phyloP scores from a whole-genome alignment of 768 basidiomycete species.

The Termitomyces bulborhizus region DNA sequence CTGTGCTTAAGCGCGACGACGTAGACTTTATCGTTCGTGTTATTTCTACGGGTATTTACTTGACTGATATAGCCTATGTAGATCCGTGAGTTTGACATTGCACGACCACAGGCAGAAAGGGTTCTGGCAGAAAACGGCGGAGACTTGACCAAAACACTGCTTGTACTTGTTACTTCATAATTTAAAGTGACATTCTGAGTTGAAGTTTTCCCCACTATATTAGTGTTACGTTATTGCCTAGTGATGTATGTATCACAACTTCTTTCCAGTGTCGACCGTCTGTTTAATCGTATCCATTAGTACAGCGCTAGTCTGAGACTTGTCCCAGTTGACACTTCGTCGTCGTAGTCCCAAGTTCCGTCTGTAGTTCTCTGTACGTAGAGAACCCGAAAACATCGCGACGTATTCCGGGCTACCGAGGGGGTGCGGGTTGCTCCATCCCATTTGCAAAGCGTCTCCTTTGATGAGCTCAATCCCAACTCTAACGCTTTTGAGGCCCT shows the following conservation, averaged over 20 bases:
- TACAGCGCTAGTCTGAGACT: too few relatives aligned
- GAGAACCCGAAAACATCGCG: constrained; percentile 7
- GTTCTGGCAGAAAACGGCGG: constrained; percentile 46
- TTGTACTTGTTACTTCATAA: constrained; percentile 27
- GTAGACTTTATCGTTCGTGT: constrained; percentile 55
- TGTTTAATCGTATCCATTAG: too few relatives aligned
- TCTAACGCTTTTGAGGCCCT: constrained; percentile 31
- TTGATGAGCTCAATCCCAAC: constrained; percentile 23
- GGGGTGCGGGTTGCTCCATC: constrained; percentile 34
- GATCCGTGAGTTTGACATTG: constrained; percentile 62
- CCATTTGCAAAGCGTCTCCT: constrained; percentile 18
- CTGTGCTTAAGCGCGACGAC: constrained; percentile 50
- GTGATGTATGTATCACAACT: neutral
- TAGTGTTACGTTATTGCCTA: neutral
- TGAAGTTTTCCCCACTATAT: neutral
- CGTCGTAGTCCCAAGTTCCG: too few relatives aligned
- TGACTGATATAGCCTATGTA: constrained; percentile 15
- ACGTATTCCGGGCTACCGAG: constrained; percentile 48
- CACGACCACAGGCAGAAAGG: constrained; percentile 54
- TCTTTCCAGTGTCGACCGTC: too few relatives aligned
- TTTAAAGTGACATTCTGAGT: neutral
- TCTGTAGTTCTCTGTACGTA: too few relatives aligned
- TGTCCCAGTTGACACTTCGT: too few relatives aligned
- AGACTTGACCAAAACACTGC: constrained; percentile 46
- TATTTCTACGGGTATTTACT: neutral